phyloP scores from a whole-genome alignment of 352 stramenopile species.

The Saprolegnia parasitica region DNA sequence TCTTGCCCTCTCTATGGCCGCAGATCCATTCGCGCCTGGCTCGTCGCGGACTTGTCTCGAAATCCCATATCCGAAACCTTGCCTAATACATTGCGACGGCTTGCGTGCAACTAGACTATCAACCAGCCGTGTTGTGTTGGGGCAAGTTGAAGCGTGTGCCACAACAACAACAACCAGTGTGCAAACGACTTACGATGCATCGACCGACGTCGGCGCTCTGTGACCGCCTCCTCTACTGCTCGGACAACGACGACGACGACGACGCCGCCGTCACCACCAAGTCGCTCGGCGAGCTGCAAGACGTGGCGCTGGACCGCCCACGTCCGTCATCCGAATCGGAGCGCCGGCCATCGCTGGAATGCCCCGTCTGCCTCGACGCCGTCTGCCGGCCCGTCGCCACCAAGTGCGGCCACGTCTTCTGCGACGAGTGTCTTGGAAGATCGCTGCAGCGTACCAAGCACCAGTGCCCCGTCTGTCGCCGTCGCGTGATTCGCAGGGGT shows the following conservation, averaged over 20 bases:
- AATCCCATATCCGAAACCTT: too few relatives aligned
- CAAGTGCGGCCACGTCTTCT: constrained; percentile 88
- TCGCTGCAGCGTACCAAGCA: constrained; percentile 83
- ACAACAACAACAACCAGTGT: not conserved
- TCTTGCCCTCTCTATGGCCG: too few relatives aligned
- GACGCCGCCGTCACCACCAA: not conserved
- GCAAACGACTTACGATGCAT: not conserved
- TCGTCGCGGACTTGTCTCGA: too few relatives aligned
- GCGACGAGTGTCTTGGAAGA: constrained; percentile 89
- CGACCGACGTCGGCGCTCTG: not conserved
- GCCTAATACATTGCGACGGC: too few relatives aligned
- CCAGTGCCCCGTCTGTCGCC: constrained; percentile 82
- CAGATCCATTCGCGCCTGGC: too few relatives aligned
- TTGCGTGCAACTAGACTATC: too few relatives aligned
- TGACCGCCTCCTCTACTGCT: not conserved
- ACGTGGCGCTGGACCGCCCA: not conserved
- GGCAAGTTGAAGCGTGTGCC: too few relatives aligned
- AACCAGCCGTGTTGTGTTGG: too few relatives aligned
- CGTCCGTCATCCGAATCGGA: not conserved
- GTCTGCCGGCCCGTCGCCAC: constrained; percentile 69
- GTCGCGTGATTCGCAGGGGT: constrained; percentile 8
- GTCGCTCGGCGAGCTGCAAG: not conserved
- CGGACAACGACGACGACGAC: not conserved
- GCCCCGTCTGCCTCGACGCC: constrained; percentile 77
- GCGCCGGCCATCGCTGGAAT: constrained; percentile 34